These are phyloP conservation scores for Bretschneidera sinensis DNA, from an alignment of 345 rosid genomes.

Conservation along the genomic window DNA sequence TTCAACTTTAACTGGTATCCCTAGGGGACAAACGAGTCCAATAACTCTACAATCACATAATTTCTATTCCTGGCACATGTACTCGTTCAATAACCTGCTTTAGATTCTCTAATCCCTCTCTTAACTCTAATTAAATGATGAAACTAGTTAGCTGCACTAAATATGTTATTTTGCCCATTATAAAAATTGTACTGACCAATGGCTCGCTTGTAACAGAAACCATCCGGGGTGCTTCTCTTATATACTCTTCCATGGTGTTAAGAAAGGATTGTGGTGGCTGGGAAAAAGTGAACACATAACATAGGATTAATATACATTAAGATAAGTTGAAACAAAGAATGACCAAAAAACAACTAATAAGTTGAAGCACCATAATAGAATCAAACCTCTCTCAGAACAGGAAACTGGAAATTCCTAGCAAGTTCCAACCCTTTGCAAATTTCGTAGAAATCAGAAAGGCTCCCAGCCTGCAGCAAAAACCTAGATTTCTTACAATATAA, in stretches of 20 bases:
- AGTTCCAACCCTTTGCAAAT: conserved; percentile 95
- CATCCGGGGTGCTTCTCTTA: conserved; percentile 88
- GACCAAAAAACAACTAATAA: conserved; percentile 5
- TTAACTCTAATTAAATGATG: no score
- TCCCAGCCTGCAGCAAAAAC: conserved; percentile 57
- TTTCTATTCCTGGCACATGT: background rate
- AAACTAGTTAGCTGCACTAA: background rate
- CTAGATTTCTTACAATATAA: conserved; percentile 5
- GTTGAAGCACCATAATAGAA: conserved; percentile 8
- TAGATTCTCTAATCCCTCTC: background rate
- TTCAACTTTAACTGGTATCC: background rate
- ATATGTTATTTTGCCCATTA: background rate
- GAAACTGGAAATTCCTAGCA: conserved; percentile 97
- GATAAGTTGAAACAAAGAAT: background rate
- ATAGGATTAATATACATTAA: background rate
- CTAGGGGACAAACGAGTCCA: background rate
- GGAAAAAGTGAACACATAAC: conserved; percentile 3
- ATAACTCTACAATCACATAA: background rate
- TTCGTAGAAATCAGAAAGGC: conserved; percentile 91
- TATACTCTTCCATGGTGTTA: conserved; percentile 94
- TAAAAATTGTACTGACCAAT: conserved; percentile 45
- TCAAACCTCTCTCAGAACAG: conserved; percentile 80
- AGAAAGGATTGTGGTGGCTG: conserved; percentile 98
- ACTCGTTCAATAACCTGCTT: background rate
- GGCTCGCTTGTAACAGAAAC: conserved; percentile 73